Percentiles rank a stretch among this genome's conserved stretches.
Evolutionary conservation across 805 yeast genomes (phyloP).

Genomic region (Candida palmyrensis): DNA sequence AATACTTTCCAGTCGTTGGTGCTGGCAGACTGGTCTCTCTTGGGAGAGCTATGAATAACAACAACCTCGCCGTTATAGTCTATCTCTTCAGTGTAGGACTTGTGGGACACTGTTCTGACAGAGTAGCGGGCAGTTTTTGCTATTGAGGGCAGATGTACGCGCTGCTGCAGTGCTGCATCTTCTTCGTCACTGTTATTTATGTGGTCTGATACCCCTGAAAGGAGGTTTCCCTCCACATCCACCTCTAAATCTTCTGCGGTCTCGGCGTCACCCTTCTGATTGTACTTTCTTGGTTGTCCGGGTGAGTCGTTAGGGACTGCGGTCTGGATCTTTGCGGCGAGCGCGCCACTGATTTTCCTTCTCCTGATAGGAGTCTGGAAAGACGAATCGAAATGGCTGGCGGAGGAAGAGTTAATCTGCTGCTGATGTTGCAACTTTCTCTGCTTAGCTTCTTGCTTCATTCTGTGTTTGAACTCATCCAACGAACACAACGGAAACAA

Average conservation of each 20-base stretch:
- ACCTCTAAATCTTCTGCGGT: too few species aligned
- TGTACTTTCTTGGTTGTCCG: constrained; percentile 85
- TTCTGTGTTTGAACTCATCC: constrained; percentile 56
- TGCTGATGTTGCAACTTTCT: constrained; percentile 28
- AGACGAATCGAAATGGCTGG: constrained; percentile 37
- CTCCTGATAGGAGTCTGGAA: constrained; percentile 75
- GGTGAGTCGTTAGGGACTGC: constrained; percentile 93
- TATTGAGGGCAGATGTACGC: too few species aligned
- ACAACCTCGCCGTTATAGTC: constrained; percentile 7
- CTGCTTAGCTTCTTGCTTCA: constrained; percentile 39
- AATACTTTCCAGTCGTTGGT: constrained; percentile 34
- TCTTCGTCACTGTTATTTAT: constrained; percentile 5
- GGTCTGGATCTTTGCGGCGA: constrained; percentile 59
- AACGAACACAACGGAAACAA: constrained; percentile 56
- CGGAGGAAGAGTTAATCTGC: constrained; percentile 22
- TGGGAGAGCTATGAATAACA: constrained; percentile 15
- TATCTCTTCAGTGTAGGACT: too few species aligned
- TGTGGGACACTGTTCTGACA: too few species aligned
- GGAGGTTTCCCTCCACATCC: constrained; percentile 11
- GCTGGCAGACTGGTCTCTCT: constrained; percentile 12
- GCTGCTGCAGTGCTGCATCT: too few species aligned
- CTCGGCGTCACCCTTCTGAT: constrained; percentile 6
- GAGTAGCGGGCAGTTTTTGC: too few species aligned
- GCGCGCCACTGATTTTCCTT: constrained; percentile 59
- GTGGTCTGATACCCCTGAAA: constrained; percentile 6